Evolutionary conservation across 805 yeast species (phyloP).

Genomic region (Candida multigemmis): DNA sequence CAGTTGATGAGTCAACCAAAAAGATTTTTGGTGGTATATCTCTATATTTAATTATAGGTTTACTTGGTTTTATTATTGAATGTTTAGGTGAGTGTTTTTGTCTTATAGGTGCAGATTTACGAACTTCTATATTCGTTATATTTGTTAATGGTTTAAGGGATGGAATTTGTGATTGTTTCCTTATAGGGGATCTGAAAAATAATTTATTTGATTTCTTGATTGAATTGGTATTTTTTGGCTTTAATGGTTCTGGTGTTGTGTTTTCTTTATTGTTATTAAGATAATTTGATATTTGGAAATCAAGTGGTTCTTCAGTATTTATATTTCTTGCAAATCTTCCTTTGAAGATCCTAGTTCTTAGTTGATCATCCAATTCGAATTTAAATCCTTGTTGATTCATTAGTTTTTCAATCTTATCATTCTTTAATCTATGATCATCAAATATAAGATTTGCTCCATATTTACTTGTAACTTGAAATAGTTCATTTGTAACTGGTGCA

Average conservation of each 20-base stretch:
- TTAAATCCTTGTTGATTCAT: conserved; percentile 14
- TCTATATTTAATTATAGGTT: conserved; percentile 20
- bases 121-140: conserved; percentile 9
- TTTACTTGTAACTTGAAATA: conserved; percentile 21
- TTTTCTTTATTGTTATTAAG: conserved; percentile 25
- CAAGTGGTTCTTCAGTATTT: conserved; percentile 16
- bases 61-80: conserved; percentile 13
- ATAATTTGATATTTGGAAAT: conserved; percentile 17
- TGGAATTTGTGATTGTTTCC: conserved; percentile 13
- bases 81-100: conserved; percentile 37
- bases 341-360: conserved; percentile 24
- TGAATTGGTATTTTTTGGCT: too few relatives aligned
- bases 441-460: conserved; percentile 7
- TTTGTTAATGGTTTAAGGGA: conserved; percentile 16
- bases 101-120: conserved; percentile 21
- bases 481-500: conserved; percentile 19
- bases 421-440: conserved; percentile 13
- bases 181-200: conserved; percentile 10
- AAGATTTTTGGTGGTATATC: conserved; percentile 23
- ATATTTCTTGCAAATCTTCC: conserved; percentile 18
- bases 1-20: conserved; percentile 56
- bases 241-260: conserved; percentile 9
- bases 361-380: conserved; percentile 24
- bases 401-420: conserved; percentile 29
- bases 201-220: conserved; percentile 13